Evolutionary conservation across 495 filamentous ascomycete genomes (phyloP).

Genomic region (Aspergillus hancockii): DNA sequence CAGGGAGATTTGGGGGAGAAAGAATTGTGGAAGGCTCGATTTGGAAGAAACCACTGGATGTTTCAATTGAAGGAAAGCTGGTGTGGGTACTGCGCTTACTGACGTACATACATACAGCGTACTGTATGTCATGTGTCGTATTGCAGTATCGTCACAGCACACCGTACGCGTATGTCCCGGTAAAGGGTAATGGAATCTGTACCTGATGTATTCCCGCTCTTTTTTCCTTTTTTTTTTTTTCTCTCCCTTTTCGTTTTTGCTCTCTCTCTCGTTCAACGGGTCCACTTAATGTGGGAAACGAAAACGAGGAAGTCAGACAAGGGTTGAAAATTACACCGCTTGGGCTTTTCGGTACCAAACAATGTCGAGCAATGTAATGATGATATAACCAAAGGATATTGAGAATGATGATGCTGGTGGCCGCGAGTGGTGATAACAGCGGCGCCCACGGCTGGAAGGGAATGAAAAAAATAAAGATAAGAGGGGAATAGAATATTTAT

Average conservation of each 20-base stretch:
- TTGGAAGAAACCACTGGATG: slow-evolving; percentile 31
- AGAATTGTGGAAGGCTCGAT: slow-evolving; percentile 32
- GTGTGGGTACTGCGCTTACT: slow-evolving; percentile 21
- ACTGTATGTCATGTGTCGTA: slow-evolving; percentile 8
- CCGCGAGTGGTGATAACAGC: slow-evolving; percentile 19
- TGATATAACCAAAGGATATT: slow-evolving; percentile 20
- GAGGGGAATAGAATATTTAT: background rate
- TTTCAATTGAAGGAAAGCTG: slow-evolving; percentile 33
- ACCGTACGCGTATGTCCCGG: slow-evolving; percentile 13
- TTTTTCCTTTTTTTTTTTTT: background rate
- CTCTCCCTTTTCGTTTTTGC: background rate
- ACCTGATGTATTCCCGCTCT: background rate
- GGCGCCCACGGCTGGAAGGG: slow-evolving; percentile 6
- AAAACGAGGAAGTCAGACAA: slow-evolving; percentile 6
- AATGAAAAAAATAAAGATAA: background rate
- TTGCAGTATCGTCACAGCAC: slow-evolving; percentile 10
- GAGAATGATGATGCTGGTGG: slow-evolving; percentile 15
- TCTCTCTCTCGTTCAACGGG: background rate
- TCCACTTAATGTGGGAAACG: slow-evolving; percentile 2
- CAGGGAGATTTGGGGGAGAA: slow-evolving; percentile 15
- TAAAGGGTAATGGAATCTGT: background rate
- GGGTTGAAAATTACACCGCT: slow-evolving; percentile 16
- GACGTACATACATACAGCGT: slow-evolving; percentile 18
- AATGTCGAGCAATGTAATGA: slow-evolving; percentile 15
- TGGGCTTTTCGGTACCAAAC: slow-evolving; percentile 5